Conservation (phyloP, 352 stramenopile species). For the Globisporangium apiculatum region DNA sequence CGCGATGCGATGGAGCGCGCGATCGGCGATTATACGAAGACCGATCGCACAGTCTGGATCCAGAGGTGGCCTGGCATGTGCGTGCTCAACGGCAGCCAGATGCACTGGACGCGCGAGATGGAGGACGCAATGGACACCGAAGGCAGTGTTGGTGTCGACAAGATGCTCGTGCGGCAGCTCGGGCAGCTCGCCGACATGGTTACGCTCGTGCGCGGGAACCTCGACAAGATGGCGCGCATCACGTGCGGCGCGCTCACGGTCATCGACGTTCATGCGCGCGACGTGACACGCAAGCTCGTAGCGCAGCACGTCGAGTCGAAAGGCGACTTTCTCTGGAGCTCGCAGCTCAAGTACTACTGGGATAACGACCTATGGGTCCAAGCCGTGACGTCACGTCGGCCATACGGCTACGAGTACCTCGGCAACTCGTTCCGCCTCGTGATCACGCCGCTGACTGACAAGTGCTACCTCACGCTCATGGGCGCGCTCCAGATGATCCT, state of each 20-base stretch:
- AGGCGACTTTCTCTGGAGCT: conserved; percentile 85
- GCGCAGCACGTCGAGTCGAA: conserved; percentile 85
- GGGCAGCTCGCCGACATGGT: conserved; percentile 92
- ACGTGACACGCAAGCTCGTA: conserved; percentile 91
- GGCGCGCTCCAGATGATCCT: conserved; percentile 94
- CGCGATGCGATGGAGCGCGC: conserved; percentile 83
- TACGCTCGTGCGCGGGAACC: conserved; percentile 84
- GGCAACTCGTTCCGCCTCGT: conserved; percentile 94
- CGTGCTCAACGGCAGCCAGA: conserved; percentile 89
- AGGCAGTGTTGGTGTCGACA: conserved; percentile 65
- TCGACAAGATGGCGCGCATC: conserved; percentile 82
- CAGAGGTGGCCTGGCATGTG: conserved; percentile 90
- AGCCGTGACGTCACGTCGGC: conserved; percentile 84
- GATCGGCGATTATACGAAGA: conserved; percentile 86
- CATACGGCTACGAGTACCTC: conserved; percentile 96
- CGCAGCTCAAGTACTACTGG: conserved; percentile 93
- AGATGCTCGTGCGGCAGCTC: conserved; percentile 80
- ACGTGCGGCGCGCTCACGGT: conserved; percentile 90
- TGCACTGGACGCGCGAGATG: conserved; percentile 92
- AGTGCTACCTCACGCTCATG: conserved; percentile 96
- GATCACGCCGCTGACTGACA: conserved; percentile 95
- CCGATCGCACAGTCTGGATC: conserved; percentile 87
- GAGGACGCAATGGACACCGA: conserved; percentile 78
- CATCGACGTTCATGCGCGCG: conserved; percentile 94
- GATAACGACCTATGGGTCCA: conserved; percentile 85